Percentiles rank a stretch among this genome's conserved stretches.
Evolutionary conservation across 2,329 filamentous ascomycete genomes (phyloP).

Genomic region (Lachnellula suecica): DNA sequence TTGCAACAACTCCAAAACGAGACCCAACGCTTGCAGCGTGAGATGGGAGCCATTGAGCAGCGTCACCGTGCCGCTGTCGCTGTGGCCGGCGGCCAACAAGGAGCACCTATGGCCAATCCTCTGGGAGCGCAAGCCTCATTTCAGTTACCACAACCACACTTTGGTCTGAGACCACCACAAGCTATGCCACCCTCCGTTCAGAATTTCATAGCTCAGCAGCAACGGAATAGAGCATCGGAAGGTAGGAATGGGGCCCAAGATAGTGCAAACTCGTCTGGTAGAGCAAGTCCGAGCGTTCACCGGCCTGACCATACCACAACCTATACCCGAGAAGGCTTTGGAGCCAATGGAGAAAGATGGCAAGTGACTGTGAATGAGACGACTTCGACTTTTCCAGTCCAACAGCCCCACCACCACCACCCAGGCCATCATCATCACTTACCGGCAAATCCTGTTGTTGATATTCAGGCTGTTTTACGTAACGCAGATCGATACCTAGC

Average conservation of each 20-base stretch:
- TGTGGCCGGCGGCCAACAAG: conserved; percentile 11
- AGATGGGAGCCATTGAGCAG: conserved; percentile 29
- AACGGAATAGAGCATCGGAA: conserved; percentile 26
- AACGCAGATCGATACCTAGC: conserved; percentile 25
- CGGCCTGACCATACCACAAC: conserved; percentile 39
- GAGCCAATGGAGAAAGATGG: conserved; percentile 52
- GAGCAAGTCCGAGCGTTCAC: conserved; percentile 29
- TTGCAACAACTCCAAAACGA: conserved; percentile 48
- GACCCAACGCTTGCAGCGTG: conserved; percentile 40
- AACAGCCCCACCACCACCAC: conserved; percentile 9
- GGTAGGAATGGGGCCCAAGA: conserved; percentile 24
- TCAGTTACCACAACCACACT: conserved; percentile 14
- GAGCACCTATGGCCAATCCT: conserved; percentile 1
- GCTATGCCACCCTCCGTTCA: conserved; percentile 17
- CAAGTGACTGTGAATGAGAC: conserved; percentile 51
- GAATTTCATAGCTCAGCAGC: conserved; percentile 27
- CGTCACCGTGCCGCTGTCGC: conserved; percentile 12
- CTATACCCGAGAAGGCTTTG: conserved; percentile 47
- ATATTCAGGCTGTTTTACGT: conserved; percentile 27
- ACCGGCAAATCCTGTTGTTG: conserved; percentile 18
- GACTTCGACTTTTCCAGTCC: conserved; percentile 25
- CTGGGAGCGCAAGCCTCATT: conserved; percentile 11
- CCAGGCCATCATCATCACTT: conserved; percentile 5
- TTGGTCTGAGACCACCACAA: conserved; percentile 14
- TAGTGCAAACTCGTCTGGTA: conserved; percentile 18